phyloP scores from a whole-genome alignment of 306 rosid genomes.

The Sphenostylis stenocarpa region DNA sequence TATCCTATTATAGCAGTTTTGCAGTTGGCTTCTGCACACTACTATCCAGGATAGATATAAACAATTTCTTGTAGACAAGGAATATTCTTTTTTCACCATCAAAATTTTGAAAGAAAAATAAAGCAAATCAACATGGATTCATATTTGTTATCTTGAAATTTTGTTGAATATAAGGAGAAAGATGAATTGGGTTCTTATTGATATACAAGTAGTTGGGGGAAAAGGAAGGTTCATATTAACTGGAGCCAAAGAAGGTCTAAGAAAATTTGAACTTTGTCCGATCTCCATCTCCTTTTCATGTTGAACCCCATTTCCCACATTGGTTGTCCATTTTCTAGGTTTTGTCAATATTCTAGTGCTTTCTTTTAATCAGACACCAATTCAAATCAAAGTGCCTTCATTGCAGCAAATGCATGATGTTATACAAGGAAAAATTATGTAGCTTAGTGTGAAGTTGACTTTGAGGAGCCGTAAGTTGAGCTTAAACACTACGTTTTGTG shows the following conservation, averaged over 20 bases:
- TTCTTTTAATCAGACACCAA: background rate
- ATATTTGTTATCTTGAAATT: background rate
- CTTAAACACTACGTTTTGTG: background rate
- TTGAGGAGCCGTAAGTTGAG: background rate
- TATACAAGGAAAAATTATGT: background rate
- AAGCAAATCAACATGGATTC: background rate
- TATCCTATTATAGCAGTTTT: background rate
- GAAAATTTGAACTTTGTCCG: no score
- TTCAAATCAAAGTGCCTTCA: background rate
- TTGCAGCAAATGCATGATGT: conserved; percentile 3
- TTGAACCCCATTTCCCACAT: background rate
- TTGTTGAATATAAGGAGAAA: background rate
- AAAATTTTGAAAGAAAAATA: no score
- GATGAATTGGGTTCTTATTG: background rate
- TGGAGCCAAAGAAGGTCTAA: no score
- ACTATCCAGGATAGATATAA: background rate
- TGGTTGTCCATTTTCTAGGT: background rate
- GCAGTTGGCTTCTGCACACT: background rate
- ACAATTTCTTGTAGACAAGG: background rate
- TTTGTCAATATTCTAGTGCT: no score
- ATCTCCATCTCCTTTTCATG: no score
- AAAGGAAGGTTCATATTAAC: no score
- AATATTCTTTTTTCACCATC: no score
- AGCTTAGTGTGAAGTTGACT: background rate
- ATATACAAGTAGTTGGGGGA: background rate